Evolutionary conservation across 139 green algal species (phyloP), one percentile per base, ranked within the genome.

Genomic region (Medakamo hakoo): DNA sequence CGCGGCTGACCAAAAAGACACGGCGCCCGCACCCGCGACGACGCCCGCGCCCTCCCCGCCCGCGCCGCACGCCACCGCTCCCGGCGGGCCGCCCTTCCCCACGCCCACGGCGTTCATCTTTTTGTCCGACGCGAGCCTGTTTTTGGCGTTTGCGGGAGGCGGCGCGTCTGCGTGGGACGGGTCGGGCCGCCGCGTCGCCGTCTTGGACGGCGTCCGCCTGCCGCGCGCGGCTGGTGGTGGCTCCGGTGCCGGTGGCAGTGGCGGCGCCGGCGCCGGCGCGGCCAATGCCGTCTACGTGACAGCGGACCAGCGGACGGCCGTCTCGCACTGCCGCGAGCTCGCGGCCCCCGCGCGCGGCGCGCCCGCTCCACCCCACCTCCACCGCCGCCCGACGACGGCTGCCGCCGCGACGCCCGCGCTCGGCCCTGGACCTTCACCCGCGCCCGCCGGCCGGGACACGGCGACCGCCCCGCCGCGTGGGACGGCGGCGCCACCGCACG

Each of bases 61-160:
- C n/a, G n/a, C n/a, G n/a, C n/a, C n/a, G n/a, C n/a, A n/a, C n/a
- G n/a, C n/a, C n/a, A n/a, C n/a, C n/a, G 30, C 49, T 19, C 56
- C 63, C 49, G 56, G 57, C 59, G 26, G 30, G 29, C 69, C 74
- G 4, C 59, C 77, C 52, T 80, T 80, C 55, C 75, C 70, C 62
- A 77, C 72, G 30, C 75, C 75, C 23, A 65, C 72, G 1, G 75
- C 75, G 2, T 82, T 82, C 73, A 82, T 82, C 57, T 82, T 82
- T 59, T 65, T 82, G 62, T 81, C 78, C 65, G 75, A 82, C 68
- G 77, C 77, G 66, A 63, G 77, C 56, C 64, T 78, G n/a, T 82
- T 80, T 55, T 68, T 82, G 40, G 40, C 40, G 40, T 52, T 52
- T 52, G 40, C 9, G n/a, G n/a, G n/a, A n/a, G n/a, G n/a, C n/a